Base-by-base conservation (phyloP, 208 protist genomes). In the Trypanosoma congolense region DNA sequence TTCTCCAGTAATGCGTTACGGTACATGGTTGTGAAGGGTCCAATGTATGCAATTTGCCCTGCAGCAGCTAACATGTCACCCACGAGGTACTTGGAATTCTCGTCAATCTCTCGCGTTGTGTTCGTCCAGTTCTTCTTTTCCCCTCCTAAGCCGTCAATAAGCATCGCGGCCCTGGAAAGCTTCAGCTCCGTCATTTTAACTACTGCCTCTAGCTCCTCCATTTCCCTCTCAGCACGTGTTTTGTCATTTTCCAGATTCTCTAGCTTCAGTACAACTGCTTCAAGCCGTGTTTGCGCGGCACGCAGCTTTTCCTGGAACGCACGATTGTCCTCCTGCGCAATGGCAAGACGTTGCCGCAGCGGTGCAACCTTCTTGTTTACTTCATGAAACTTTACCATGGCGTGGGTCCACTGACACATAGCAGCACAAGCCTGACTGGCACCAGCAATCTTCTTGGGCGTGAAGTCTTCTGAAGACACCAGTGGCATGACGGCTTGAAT, bases 341-440 rank as follows among this genome's bases (percentile, higher is more conserved):
- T 67, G 10, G 73, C 80, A 14, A 98, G 79, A 8, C 75, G 57
- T 69, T 96, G 41, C 8, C 93, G 79, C 67, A 98, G 92, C 26
- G 97, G 96, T 53, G 83, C 82, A 2, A 98, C 96, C 53, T 92
- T 89, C 68, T 96, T 97, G 66, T 93, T 92, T 26, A 98, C 96
- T 64, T 87, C 74, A 68, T 99, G 87, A 72, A 98, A 99, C 55
- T 91, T 96, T 55, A 97, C 83, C 96, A 99, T 99, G 26, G 98
- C 97, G 52, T 96, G 86, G 6, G 97, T 97, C 97, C 97, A 99
- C 69, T 97, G 83, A 60, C 97, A 99, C 83, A 99, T 98, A 14
- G 97, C 96, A 8, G 95, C 96, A 69, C 96, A 98, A 3, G 98
- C 97, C 66, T 96, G 88, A 60, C 94, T 98, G 4, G 93, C 95